Conservation (phyloP, 2,329 filamentous ascomycete species). For the Colletotrichum sp. region DNA sequence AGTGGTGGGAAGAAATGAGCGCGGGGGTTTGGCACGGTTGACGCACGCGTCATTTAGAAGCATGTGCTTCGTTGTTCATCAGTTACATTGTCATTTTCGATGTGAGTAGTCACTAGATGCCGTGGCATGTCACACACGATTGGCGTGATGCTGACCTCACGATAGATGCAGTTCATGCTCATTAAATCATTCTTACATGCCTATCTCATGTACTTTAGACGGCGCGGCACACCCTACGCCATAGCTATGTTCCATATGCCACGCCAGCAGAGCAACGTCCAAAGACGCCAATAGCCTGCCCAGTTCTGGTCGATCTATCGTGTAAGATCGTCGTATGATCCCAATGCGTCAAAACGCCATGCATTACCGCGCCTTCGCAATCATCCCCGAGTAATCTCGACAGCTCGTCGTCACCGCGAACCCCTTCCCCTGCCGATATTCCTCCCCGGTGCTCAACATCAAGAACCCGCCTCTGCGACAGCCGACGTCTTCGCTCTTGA, state of each 20-base stretch:
- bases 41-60: not conserved
- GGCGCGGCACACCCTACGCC: not conserved
- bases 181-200: not conserved
- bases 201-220: not conserved
- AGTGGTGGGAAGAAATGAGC: not conserved
- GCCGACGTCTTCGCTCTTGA: not conserved
- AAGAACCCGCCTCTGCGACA: not conserved
- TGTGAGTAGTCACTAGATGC: not conserved
- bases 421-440: not conserved
- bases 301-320: not conserved
- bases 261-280: not conserved
- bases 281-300: not conserved
- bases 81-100: not conserved
- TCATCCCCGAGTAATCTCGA: not conserved
- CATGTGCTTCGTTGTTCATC: not conserved
- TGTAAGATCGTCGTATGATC: not conserved
- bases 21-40: not conserved
- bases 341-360: not conserved
- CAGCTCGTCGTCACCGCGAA: not conserved
- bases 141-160: not conserved
- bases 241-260: not conserved
- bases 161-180: not conserved
- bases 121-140: not conserved
- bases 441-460: conserved; percentile 4
- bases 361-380: not conserved